A percentile compares a stretch with the other conserved stretches of the same genome.
These are phyloP conservation scores for Nymphaea colorata DNA, from an alignment of 164 flowering plant species.

Conservation along the genomic window DNA sequence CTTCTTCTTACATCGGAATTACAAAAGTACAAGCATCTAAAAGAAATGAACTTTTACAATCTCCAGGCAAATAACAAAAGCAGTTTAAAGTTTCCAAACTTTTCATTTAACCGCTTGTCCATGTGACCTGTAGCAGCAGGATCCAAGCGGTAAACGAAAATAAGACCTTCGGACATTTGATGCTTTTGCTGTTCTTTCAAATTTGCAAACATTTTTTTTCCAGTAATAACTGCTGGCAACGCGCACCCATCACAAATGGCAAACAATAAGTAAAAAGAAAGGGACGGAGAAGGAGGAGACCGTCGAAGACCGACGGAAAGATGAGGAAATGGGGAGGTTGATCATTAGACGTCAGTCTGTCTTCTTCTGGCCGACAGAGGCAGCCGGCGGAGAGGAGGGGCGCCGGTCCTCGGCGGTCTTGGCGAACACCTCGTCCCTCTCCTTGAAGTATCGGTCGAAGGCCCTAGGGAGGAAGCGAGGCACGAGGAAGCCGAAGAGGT, in stretches of 20 bases:
- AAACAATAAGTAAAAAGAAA: background rate
- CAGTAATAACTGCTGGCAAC: too few species aligned
- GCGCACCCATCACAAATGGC: background rate
- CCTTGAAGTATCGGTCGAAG: constrained; percentile 60
- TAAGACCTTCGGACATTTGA: too few species aligned
- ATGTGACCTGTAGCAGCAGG: too few species aligned
- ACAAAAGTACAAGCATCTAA: too few species aligned
- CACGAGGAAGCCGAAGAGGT: constrained; percentile 61
- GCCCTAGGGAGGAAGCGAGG: constrained; percentile 79
- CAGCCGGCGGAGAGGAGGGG: background rate
- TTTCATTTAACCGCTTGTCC: too few species aligned
- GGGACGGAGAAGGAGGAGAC: background rate
- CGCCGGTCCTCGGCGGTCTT: constrained; percentile 54
- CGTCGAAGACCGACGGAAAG: background rate
- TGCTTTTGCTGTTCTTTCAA: too few species aligned
- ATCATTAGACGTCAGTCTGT: constrained; percentile 14
- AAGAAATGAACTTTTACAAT: too few species aligned
- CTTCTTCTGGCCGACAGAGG: constrained; percentile 24
- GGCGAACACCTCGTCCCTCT: constrained; percentile 44
- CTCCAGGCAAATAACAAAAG: too few species aligned
- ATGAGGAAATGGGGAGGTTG: background rate
- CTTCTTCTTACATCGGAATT: too few species aligned
- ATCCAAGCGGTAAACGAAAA: too few species aligned
- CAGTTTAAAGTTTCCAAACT: too few species aligned
- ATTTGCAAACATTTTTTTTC: too few species aligned